Evolutionary conservation across 2,329 filamentous ascomycete species (phyloP), one percentile per base, ranked within the genome.

Genomic region (Pochonia chlamydosporia): DNA sequence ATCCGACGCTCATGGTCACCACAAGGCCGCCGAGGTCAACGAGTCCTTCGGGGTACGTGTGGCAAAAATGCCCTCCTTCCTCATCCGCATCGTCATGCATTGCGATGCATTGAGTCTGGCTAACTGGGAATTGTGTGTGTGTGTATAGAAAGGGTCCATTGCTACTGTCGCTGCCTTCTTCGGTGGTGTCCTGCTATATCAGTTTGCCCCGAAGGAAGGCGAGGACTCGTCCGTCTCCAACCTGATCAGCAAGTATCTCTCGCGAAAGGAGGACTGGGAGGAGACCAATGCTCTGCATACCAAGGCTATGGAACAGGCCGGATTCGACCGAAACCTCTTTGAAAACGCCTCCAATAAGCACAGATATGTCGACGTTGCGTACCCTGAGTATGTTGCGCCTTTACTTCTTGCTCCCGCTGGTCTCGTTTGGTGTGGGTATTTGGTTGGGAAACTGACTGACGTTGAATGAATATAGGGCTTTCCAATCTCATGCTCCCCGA

Each of bases 1-100:
- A 55, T 81, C 76, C 59, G 71, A 74, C 54, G 66, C 68, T 61
- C 75, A 78, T 57, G 69, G 63, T 50, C 68, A 72, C 54, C 69
- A 73, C 60, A 66, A 72, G 55, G 63, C 70, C 49, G 69, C 70
- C 55, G 64, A 68, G 52, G 73, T 72, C 51, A 71, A 75, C 56
- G 79, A 82, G 65, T 68, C 71, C 49, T 70, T 81, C 58, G 78
- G 78, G 56, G 79, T 82, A 79, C 50, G 77, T 71, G 49, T 28
- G n/a, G n/a, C n/a, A 35, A 11, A 20, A 3, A 21, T 14, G n/a
- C 24, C 21, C 35, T 30, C 33, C 37, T 16, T 18, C 35, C 10
- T 31, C 31, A 16, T 23, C 39, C 26, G 20, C 40, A 23, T 18
- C 35, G 35, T 23, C 11, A n/a, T 25, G 21, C 47, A 14, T 33